Evolutionary conservation across 1,284 basidiomycete species (phyloP).

Genomic region (Wolfiporia cocos): DNA sequence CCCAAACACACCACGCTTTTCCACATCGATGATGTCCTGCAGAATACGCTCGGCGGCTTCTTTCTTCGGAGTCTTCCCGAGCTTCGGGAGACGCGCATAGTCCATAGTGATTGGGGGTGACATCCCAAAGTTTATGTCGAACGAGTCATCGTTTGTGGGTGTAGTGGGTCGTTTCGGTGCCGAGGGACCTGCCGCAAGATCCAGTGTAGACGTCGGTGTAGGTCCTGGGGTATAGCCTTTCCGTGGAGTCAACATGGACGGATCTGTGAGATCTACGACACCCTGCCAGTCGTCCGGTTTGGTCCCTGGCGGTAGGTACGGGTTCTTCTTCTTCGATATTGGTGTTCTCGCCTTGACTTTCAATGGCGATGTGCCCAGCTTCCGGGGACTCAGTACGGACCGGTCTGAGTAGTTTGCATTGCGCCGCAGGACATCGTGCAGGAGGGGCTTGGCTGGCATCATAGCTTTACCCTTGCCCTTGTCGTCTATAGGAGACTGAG

Average conservation of each 20-base stretch:
- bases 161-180: constrained; percentile 19
- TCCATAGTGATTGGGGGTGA: constrained; percentile 85
- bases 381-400: constrained; percentile 9
- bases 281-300: constrained; percentile 63
- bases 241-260: constrained; percentile 34
- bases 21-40: constrained; percentile 43
- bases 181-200: constrained; percentile 11
- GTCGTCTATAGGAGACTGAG: not conserved
- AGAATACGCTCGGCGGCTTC: constrained; percentile 65
- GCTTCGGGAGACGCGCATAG: constrained; percentile 57
- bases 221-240: constrained; percentile 23
- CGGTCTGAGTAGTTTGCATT: constrained; percentile 25
- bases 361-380: constrained; percentile 30
- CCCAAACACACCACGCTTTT: constrained; percentile 17
- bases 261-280: constrained; percentile 67
- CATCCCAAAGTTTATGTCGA: constrained; percentile 70
- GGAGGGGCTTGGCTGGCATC: constrained; percentile 32
- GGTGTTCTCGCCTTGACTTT: constrained; percentile 51
- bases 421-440: constrained; percentile 45
- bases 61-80: constrained; percentile 55
- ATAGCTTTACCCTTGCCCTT: constrained; percentile 39
- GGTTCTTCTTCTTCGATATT: constrained; percentile 49
- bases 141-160: constrained; percentile 31
- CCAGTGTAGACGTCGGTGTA: constrained; percentile 21
- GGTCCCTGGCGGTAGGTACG: constrained; percentile 50